Evolutionary conservation across 2,329 filamentous ascomycete species (phyloP), one percentile per base, ranked within the genome.

Genomic region (Chaetothyriales sp.): DNA sequence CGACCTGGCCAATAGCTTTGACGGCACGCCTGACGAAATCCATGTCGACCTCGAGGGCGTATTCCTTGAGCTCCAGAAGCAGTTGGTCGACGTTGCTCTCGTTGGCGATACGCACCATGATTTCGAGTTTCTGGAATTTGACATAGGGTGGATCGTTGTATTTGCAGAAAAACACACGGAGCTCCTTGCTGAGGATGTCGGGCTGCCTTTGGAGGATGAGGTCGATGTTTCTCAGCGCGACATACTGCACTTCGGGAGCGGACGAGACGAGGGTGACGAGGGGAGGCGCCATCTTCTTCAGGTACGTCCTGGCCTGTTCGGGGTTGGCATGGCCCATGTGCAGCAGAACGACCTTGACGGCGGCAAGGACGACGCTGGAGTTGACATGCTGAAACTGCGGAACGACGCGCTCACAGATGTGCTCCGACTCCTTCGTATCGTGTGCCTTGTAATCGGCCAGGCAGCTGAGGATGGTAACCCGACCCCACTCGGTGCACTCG

Each of bases 301-400:
- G 75, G 66, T 97, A 97, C 56, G 86, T 87, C 62, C 83, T 81
- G 57, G 85, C 83, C 45, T 89, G 71, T 54, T 95, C 88, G 1
- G 81, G 75, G 60, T 81, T 86, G 62, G 95, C 77, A 54, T 83
- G 74, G 67, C 81, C 86, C 89, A 97, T 97, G 67, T 98, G 92
- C 56, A 94, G 80, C 66, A 98, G 98, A 43, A 98, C 94, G 13
- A 87, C 87, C 73, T 98, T 98, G 63, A 98, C 89, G 18, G 92
- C 92, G n/a, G 92, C 88, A 58, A 98, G 72, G 18, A 98, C 92
- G 15, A 98, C 92, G 65, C 90, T 94, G 2, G 92, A 87, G 65
- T 98, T 98, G 64, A 95, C 90, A 65, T 98, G 92, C 70, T 98
- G 92, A 67, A 98, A 98, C 65, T 98, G 92, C 43, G 92, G 92